A percentile compares a stretch with the other conserved stretches of the same genome.
phyloP scores from a whole-genome alignment of 164 flowering plant genomes.

The Paratinospora sagittata region DNA sequence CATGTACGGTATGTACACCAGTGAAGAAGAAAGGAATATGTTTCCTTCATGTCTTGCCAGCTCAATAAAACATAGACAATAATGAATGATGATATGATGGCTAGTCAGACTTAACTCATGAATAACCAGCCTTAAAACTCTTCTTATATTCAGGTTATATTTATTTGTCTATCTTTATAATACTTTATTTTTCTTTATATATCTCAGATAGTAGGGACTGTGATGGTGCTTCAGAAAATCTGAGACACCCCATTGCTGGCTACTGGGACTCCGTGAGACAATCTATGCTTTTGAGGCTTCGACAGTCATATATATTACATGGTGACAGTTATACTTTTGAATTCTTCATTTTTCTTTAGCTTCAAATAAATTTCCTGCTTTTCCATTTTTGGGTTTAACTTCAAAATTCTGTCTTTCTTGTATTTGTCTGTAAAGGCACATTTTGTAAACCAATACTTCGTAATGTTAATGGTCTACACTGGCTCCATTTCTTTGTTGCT shows the following conservation, averaged over 20 bases:
- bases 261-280: neutral
- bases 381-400: neutral
- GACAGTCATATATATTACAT: neutral
- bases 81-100: neutral
- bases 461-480: neutral
- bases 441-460: neutral
- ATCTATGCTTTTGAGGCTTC: neutral
- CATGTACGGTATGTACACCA: neutral
- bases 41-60: neutral
- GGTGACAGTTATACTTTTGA: neutral
- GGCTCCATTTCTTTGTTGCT: neutral
- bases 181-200: neutral
- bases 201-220: neutral
- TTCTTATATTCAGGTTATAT: neutral
- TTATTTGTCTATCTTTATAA: neutral
- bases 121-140: neutral
- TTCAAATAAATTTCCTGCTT: neutral
- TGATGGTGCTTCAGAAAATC: neutral
- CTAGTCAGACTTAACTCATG: neutral
- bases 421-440: neutral
- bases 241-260: neutral
- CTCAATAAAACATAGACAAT: neutral
- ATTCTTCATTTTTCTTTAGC: neutral
- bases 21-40: neutral
- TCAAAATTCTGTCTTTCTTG: neutral